Evolutionary conservation across 257 asterid species (phyloP), one percentile per base, ranked within the genome.

Genomic region (Ocimum tenuiflorum): DNA sequence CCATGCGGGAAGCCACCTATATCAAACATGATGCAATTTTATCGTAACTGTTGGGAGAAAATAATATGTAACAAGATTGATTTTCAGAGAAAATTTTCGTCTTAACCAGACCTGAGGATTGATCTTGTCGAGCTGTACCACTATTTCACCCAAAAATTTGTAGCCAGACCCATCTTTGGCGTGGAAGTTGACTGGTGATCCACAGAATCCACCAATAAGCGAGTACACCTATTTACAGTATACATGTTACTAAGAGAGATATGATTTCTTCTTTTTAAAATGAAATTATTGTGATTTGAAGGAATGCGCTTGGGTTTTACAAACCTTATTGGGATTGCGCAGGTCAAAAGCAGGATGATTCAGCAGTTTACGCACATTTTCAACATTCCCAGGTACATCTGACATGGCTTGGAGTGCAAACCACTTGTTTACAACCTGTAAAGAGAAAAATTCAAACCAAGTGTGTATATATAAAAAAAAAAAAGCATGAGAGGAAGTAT

Each of bases 1-100:
- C 98, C 91, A 85, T 83, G n/a, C 95, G 74, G 12, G 98, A 88
- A 9, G 98, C 96, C 75, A 88, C 91, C 98, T 89, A 78, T 46
- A 61, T 39, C 6, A 11, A 14, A 38, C 13, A 39, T 12, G 56
- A 17, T 27, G 6, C 57, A 13, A 19, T 57, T 31, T 65, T 17
- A n/a, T 7, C 3, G 38, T 18, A 12, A 31, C 18, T 49, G 33
- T 8, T 6, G 17, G 29, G 53, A 9, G 50, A 55, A 24, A 62
- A 0, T 0, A 31, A 15, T 0, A 48, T 9, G 17, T 7, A 15
- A 38, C 9, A 14, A 7, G 17, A 38, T 24, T 38, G 12, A n/a
- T 24, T 12, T 29, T n/a, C n/a, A 1, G 5, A 19, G 56, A 59
- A 33, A 50, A 27, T n/a, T 20, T 63, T 59, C 24, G 9, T 48